Base-by-base conservation (phyloP, 169 alveolate species). In the Eimeria praecox region DNA sequence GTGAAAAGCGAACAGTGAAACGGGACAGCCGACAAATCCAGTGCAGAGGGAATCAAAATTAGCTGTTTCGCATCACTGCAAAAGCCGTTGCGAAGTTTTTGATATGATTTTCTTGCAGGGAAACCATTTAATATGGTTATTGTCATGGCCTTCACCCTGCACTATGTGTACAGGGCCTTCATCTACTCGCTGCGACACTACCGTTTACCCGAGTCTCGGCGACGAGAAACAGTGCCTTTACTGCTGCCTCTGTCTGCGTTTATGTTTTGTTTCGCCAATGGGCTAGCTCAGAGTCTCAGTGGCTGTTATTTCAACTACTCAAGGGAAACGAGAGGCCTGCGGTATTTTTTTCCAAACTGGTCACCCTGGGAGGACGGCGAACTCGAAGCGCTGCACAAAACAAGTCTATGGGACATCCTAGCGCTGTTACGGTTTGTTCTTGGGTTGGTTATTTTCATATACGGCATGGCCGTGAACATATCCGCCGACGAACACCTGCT, bases 381-480 rank as follows among this genome's bases (percentile, higher is more conserved):
- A 20, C 46, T 64, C 30, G 94, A 88, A 22, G 18, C 24, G 71
- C 80, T 89, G 54, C 94, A 42, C 30, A 73, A 44, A 30, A 75
- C 94, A 16, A 64, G 71, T 44, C 38, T 49, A 16, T 54, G 56
- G 49, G 94, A 89, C n/a, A 42, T 14, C 20, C 30, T 46, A 5
- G 94, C 86, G 20, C 75, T 52, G 24, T 46, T 44, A 24, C 94
- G 94, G 27, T 66, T 69, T 35, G 40, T 20, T 8, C 40, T 35
- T 27, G 94, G 94, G 42, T 16, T 38, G 8, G 64, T 30, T 27
- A 10, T 44, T 52, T 89, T 89, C 24, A 18, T 89, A 1, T 89
- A 75, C 49, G 94, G 87, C 8, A 89, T 89, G 94, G 71, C 59
- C 18, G 87, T 71, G 94, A 89, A 89, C 94, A 69, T 89, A 22